Evolutionary conservation across 2,329 filamentous ascomycete species (phyloP).

Genomic region (Colletotrichum navitas): DNA sequence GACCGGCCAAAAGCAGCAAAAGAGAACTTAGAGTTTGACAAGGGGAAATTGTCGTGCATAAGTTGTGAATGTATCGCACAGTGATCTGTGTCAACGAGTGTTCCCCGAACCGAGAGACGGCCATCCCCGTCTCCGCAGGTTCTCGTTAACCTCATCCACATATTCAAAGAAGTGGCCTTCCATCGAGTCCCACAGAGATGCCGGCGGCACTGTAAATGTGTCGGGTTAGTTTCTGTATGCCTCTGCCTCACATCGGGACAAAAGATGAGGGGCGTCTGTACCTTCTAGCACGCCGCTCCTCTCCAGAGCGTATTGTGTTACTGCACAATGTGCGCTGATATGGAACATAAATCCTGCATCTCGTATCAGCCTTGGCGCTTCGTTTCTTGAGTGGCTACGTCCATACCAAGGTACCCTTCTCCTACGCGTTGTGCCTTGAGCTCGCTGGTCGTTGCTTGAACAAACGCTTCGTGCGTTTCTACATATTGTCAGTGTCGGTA

Average conservation of each 20-base stretch:
- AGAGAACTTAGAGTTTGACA: not conserved
- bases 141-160: slow-evolving; percentile 42
- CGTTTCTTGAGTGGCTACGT: not conserved
- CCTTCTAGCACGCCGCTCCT: slow-evolving; percentile 42
- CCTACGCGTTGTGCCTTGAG: slow-evolving; percentile 44
- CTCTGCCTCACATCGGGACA: not conserved
- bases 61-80: not conserved
- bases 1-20: not conserved
- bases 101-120: slow-evolving; percentile 10
- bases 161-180: slow-evolving; percentile 44
- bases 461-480: slow-evolving; percentile 46
- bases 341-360: slow-evolving; percentile 49
- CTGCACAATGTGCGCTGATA: slow-evolving; percentile 45
- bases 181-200: slow-evolving; percentile 44
- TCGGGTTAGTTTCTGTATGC: slow-evolving; percentile 1
- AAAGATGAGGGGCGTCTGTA: not conserved
- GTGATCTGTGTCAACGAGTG: not conserved
- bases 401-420: slow-evolving; percentile 45
- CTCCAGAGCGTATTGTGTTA: slow-evolving; percentile 45
- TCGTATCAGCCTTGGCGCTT: slow-evolving; percentile 49
- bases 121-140: slow-evolving; percentile 29
- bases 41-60: not conserved
- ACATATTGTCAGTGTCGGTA: not conserved
- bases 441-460: slow-evolving; percentile 43
- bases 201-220: slow-evolving; percentile 38